Evolutionary conservation across 352 stramenopile genomes (phyloP).

Genomic region (Globisporangium splendens): DNA sequence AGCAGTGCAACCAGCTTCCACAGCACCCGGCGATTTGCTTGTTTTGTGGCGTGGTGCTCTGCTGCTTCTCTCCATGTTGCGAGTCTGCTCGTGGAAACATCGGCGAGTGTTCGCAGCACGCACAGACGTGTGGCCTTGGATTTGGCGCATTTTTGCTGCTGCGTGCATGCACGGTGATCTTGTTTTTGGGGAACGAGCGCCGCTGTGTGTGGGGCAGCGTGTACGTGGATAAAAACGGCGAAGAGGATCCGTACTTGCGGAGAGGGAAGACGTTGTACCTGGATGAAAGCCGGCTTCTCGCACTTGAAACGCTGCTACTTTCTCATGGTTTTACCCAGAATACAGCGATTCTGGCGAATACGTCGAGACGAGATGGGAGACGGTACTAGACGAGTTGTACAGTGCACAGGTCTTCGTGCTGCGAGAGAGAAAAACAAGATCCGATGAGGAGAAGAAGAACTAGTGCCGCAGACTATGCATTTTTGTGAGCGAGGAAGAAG

Average conservation of each 20-base stretch:
- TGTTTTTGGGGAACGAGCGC: conserved; percentile 79
- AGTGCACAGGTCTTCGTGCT: neutral
- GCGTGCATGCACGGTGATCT: conserved; percentile 74
- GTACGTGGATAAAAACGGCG: conserved; percentile 84
- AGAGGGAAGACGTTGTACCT: conserved; percentile 75
- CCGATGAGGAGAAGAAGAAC: neutral
- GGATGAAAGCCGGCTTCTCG: conserved; percentile 42
- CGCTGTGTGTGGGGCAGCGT: conserved; percentile 81
- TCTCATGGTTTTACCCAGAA: conserved; percentile 74
- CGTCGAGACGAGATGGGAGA: conserved; percentile 63
- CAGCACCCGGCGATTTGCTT: conserved; percentile 75
- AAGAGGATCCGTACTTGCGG: conserved; percentile 80
- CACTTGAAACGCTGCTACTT: conserved; percentile 68
- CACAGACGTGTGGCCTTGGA: conserved; percentile 57
- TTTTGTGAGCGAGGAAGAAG: too few relatives aligned
- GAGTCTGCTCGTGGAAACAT: conserved; percentile 47
- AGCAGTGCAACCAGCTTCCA: conserved; percentile 52
- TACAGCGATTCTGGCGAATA: conserved; percentile 76
- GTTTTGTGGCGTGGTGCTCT: conserved; percentile 69
- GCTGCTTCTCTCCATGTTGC: conserved; percentile 76
- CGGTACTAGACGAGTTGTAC: conserved; percentile 45
- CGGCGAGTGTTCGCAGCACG: conserved; percentile 76
- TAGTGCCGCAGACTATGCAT: too few relatives aligned
- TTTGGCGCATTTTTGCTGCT: conserved; percentile 65
- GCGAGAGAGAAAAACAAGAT: neutral